phyloP scores from a whole-genome alignment of 768 basidiomycete genomes.

The Rhodosporidiobolus odoratus region DNA sequence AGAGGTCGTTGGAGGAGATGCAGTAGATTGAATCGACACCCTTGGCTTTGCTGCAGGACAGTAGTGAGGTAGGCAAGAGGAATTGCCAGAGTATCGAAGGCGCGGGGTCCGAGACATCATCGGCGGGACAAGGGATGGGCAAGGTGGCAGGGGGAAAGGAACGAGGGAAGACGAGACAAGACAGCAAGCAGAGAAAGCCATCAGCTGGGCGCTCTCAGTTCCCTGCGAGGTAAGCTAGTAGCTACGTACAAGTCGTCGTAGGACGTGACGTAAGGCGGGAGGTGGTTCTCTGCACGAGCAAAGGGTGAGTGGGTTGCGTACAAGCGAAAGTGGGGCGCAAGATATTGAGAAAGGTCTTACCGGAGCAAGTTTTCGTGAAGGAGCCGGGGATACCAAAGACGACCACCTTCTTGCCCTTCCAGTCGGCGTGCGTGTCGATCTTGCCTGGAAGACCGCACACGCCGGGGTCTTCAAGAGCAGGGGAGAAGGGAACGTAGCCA shows the following conservation, averaged over 20 bases:
- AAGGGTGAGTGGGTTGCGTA: neutral
- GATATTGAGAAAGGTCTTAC: constrained; percentile 45
- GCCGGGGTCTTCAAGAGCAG: constrained; percentile 58
- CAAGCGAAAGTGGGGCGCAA: constrained; percentile 48
- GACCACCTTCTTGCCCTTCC: constrained; percentile 62
- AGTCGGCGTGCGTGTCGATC: constrained; percentile 52
- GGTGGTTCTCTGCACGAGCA: constrained; percentile 47
- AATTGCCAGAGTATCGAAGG: constrained; percentile 5
- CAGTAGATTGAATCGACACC: constrained; percentile 21
- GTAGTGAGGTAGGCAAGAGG: constrained; percentile 7
- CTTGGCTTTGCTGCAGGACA: constrained; percentile 6
- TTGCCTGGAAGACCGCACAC: constrained; percentile 33
- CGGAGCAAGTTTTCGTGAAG: constrained; percentile 18
- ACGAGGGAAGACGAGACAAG: neutral
- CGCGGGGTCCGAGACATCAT: no score
- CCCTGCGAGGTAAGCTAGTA: constrained; percentile 36
- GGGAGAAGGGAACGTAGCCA: constrained; percentile 54
- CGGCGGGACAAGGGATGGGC: no score
- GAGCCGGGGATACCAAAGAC: constrained; percentile 73
- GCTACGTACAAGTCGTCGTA: constrained; percentile 46
- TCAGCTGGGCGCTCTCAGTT: neutral
- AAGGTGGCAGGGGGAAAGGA: no score
- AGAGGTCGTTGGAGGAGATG: constrained; percentile 34
- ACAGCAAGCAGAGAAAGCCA: no score
- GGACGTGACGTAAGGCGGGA: constrained; percentile 46